phyloP scores from a whole-genome alignment of 129 eudicot genomes.

The Solidago caesia region DNA sequence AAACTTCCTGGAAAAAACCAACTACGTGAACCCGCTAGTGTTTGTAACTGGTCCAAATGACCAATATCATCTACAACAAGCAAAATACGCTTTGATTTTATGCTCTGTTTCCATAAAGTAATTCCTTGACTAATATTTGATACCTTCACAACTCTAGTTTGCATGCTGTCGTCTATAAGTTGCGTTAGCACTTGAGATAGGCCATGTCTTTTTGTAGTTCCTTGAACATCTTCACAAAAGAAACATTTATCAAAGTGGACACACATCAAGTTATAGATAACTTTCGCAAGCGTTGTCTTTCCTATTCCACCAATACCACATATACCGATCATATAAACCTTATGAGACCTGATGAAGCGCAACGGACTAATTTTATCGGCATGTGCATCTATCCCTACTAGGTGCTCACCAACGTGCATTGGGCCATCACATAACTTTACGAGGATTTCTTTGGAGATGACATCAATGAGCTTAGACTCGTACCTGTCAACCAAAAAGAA shows the following conservation, averaged over 20 bases:
- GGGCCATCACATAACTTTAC: slow-evolving; percentile 4
- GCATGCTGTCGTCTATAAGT: slow-evolving; percentile 7
- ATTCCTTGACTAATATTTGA: neutral
- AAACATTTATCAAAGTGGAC: neutral
- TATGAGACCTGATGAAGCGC: neutral
- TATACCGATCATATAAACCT: slow-evolving; percentile 24
- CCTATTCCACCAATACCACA: slow-evolving; percentile 32
- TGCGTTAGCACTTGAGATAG: slow-evolving; percentile 4
- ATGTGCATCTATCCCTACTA: slow-evolving; percentile 18
- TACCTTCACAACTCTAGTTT: slow-evolving; percentile 3
- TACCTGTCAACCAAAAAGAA: slow-evolving; percentile 13
- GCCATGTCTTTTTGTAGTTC: slow-evolving; percentile 6
- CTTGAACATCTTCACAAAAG: slow-evolving; percentile 26
- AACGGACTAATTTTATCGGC: neutral
- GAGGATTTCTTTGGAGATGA: slow-evolving; percentile 18
- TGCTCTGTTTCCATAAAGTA: neutral
- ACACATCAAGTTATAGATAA: slow-evolving; percentile 19
- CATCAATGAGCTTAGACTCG: slow-evolving; percentile 27
- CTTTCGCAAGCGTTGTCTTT: slow-evolving; percentile 26
- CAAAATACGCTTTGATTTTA: neutral
- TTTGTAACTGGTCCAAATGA: neutral
- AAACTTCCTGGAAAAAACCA: slow-evolving; percentile 19
- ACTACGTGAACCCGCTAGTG: slow-evolving; percentile 2
- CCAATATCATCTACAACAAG: slow-evolving; percentile 10
- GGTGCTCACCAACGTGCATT: slow-evolving; percentile 18